Conservation (phyloP, 2,329 filamentous ascomycete species). For the Penicillium sp. region DNA sequence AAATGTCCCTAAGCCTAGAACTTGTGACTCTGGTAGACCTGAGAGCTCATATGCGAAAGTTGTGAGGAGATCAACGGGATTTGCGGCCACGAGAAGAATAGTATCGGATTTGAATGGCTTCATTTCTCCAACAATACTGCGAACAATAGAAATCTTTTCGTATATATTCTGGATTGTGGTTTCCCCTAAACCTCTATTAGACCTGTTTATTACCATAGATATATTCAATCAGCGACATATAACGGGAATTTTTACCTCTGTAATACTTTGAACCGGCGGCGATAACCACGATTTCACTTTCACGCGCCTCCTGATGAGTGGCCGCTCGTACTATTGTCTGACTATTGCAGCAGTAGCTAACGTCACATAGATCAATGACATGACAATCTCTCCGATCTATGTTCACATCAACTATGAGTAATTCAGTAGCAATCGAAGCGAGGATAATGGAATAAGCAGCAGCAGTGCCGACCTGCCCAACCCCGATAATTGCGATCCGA, state of each 20-base stretch:
- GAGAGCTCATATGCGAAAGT: no score
- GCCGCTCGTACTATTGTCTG: conserved; percentile 51
- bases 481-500: conserved; percentile 56
- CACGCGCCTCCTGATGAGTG: conserved; percentile 53
- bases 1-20: no score
- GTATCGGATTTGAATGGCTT: conserved; percentile 52
- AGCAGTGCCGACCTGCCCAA: conserved; percentile 43
- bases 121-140: conserved; percentile 54
- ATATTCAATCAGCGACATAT: background rate
- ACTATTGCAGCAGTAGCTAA: conserved; percentile 37
- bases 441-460: conserved; percentile 58
- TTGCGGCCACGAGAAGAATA: no score
- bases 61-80: no score
- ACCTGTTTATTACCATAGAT: background rate
- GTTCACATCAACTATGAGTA: conserved; percentile 59
- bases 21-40: no score
- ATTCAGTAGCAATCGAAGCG: conserved; percentile 54
- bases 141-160: conserved; percentile 47
- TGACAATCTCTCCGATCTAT: conserved; percentile 48
- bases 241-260: conserved; percentile 31
- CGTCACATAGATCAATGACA: conserved; percentile 58
- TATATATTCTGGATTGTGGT: conserved; percentile 52
- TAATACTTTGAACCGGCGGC: conserved; percentile 59
- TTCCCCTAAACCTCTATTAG: conserved; percentile 37
- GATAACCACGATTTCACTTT: conserved; percentile 60